Percentiles rank a stretch among this genome's conserved stretches.
Conservation (phyloP, 164 flowering plant species). For the Magnolia kwangsiensis region DNA sequence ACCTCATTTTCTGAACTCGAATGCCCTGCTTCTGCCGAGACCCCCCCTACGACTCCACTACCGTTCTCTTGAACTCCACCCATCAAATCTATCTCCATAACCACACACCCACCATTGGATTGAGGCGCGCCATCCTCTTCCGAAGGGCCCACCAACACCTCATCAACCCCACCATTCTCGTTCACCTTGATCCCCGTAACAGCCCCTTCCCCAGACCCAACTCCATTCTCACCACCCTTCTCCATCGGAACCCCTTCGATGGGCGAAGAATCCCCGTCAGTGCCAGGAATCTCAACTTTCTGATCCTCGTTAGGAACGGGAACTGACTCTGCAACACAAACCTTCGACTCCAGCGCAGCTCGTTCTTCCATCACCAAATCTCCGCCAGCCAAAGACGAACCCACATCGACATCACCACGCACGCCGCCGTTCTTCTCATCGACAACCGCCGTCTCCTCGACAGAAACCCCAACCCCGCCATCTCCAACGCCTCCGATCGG, state of each 20-base stretch:
- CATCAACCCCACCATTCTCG: background rate
- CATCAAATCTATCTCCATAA: constrained; percentile 3
- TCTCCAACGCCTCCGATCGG: background rate
- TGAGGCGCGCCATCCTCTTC: background rate
- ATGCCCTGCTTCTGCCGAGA: background rate
- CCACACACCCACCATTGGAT: background rate
- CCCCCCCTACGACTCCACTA: background rate
- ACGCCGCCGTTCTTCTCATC: background rate
- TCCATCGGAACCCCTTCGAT: background rate
- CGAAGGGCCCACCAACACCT: background rate
- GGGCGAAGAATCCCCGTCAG: background rate
- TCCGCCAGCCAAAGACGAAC: background rate
- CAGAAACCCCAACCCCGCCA: background rate
- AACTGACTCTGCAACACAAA: background rate
- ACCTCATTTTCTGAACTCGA: background rate
- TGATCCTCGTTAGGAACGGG: background rate
- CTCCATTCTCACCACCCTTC: background rate
- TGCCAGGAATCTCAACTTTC: background rate
- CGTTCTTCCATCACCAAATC: background rate
- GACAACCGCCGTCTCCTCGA: background rate
- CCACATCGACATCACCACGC: background rate
- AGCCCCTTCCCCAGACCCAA: background rate
- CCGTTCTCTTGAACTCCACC: constrained; percentile 3
- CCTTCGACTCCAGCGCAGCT: background rate
- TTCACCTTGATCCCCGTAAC: background rate